A percentile compares a stretch with the other conserved stretches of the same genome.
Conservation (phyloP, 2,329 filamentous ascomycete genomes). For the Sordariomycetes sp. region DNA sequence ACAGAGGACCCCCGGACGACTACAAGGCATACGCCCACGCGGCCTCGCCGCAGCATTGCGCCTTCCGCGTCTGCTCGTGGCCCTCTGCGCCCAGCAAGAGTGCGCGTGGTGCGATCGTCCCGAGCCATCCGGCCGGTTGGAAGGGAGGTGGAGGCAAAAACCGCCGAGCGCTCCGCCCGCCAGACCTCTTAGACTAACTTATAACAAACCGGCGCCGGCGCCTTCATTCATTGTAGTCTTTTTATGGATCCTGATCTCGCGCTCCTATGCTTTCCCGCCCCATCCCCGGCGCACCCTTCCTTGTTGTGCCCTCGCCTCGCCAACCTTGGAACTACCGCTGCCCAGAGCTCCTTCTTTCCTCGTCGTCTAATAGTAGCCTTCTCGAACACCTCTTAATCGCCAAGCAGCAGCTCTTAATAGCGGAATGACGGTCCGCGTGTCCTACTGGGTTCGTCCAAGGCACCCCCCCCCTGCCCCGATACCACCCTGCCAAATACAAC, state of each 20-base stretch:
- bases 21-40: too few relatives aligned
- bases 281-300: too few relatives aligned
- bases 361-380: not conserved
- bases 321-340: not conserved
- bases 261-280: too few relatives aligned
- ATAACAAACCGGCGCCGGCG: too few relatives aligned
- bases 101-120: not conserved
- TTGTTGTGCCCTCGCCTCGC: too few relatives aligned
- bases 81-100: not conserved
- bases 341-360: not conserved
- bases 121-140: not conserved
- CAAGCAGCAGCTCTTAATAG: not conserved
- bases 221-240: too few relatives aligned
- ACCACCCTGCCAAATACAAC: not conserved
- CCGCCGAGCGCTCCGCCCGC: not conserved
- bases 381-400: not conserved
- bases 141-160: not conserved
- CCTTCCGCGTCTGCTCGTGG: not conserved
- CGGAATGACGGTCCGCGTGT: slow-evolving; percentile 12
- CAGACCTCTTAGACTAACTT: too few relatives aligned
- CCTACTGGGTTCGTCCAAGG: slow-evolving; percentile 25
- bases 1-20: too few relatives aligned
- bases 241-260: too few relatives aligned
- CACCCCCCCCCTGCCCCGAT: not conserved
- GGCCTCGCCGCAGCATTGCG: not conserved